phyloP scores from a whole-genome alignment of 2,329 filamentous ascomycete genomes.

The Pseudonectria foliicola region DNA sequence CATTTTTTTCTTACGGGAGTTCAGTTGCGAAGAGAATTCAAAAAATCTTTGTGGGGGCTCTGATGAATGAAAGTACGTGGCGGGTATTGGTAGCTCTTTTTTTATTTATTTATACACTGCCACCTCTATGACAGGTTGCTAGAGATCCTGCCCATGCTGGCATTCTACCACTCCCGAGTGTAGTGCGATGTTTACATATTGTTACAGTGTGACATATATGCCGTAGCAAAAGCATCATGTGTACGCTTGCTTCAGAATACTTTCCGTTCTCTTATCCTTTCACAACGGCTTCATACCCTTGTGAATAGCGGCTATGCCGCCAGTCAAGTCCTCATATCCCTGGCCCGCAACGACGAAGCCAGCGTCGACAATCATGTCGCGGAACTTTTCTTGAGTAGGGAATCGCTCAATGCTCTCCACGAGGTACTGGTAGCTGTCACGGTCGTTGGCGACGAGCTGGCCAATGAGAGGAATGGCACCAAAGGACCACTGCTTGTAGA shows the following conservation, averaged over 20 bases:
- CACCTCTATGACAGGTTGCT: slow-evolving; percentile 7
- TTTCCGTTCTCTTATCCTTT: neutral
- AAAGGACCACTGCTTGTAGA: slow-evolving; percentile 97
- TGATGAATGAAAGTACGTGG: slow-evolving; percentile 7
- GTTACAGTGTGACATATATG: slow-evolving; percentile 5
- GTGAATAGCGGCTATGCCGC: slow-evolving; percentile 91
- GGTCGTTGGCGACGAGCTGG: slow-evolving; percentile 86
- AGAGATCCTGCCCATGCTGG: slow-evolving; percentile 10
- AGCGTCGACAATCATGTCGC: slow-evolving; percentile 72
- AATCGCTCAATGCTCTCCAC: slow-evolving; percentile 97
- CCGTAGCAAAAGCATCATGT: no score
- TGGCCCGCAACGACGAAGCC: slow-evolving; percentile 78
- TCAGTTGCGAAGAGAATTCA: slow-evolving; percentile 24
- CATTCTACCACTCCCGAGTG: no score
- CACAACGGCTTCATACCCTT: slow-evolving; percentile 79
- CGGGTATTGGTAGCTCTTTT: no score
- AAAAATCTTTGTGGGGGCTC: slow-evolving; percentile 20
- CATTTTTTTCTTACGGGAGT: slow-evolving; percentile 17
- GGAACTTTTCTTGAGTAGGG: slow-evolving; percentile 77
- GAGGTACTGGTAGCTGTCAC: slow-evolving; percentile 95
- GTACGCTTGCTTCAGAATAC: no score
- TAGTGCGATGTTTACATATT: slow-evolving; percentile 12
- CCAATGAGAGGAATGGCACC: slow-evolving; percentile 90
- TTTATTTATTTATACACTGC: slow-evolving; percentile 20
- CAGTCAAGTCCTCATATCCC: slow-evolving; percentile 85